phyloP scores from a whole-genome alignment of 768 basidiomycete genomes.

The Porpolomopsis calyptriformis region DNA sequence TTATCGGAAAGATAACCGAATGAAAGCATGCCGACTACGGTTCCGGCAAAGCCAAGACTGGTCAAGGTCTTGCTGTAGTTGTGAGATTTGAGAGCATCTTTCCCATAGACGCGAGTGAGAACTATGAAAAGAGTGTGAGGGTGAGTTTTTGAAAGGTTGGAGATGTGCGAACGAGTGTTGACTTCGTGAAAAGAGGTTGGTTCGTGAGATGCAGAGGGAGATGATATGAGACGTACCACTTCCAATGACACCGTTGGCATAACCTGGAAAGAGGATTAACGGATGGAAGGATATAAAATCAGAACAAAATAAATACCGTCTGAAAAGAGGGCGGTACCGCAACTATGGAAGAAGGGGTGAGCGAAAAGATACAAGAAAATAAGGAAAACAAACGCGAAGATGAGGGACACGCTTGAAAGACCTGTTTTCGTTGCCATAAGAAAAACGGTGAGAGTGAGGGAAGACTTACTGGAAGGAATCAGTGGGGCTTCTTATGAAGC shows the following conservation, averaged over 20 bases:
- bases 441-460: neutral
- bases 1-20: constrained; percentile 71
- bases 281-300: constrained; percentile 2
- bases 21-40: constrained; percentile 66
- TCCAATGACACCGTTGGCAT: constrained; percentile 74
- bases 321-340: constrained; percentile 81
- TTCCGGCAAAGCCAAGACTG: constrained; percentile 75
- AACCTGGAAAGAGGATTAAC: constrained; percentile 40
- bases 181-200: constrained; percentile 29
- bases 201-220: constrained; percentile 1
- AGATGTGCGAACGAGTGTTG: constrained; percentile 44
- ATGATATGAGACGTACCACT: constrained; percentile 38
- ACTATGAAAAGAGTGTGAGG: constrained; percentile 31
- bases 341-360: constrained; percentile 30
- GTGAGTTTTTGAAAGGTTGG: neutral
- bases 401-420: constrained; percentile 58
- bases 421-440: neutral
- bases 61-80: constrained; percentile 56
- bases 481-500: constrained; percentile 20
- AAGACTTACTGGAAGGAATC: neutral
- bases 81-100: constrained; percentile 34
- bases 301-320: constrained; percentile 41
- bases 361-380: neutral
- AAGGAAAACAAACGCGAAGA: constrained; percentile 58
- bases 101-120: constrained; percentile 59